phyloP scores from a whole-genome alignment of 2,329 filamentous ascomycete genomes.

The Davidsoniella australis region DNA sequence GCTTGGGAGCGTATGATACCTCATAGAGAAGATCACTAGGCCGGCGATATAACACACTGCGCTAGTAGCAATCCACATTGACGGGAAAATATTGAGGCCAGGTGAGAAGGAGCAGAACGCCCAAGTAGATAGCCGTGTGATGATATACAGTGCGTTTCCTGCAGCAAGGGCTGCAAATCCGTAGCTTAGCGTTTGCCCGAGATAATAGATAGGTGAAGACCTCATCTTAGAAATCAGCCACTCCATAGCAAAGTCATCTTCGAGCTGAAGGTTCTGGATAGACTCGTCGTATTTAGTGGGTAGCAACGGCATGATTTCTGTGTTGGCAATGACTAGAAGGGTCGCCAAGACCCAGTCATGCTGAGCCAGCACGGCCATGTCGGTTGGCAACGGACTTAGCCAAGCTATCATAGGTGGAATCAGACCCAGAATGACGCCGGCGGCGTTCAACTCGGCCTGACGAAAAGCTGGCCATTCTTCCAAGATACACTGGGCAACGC shows the following conservation, averaged over 20 bases:
- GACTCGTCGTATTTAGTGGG: neutral
- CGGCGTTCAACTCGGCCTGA: neutral
- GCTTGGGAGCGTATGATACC: neutral
- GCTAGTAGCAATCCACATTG: neutral
- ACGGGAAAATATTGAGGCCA: slow-evolving; percentile 1
- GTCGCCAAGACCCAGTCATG: neutral
- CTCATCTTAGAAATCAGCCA: neutral
- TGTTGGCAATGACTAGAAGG: slow-evolving; percentile 1
- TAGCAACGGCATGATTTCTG: neutral
- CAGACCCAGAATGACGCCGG: slow-evolving; percentile 3
- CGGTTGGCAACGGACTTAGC: neutral
- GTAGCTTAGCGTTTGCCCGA: neutral
- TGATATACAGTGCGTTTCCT: neutral
- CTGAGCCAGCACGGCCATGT: neutral
- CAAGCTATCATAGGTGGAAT: slow-evolving; percentile 2
- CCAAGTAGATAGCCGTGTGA: slow-evolving; percentile 1
- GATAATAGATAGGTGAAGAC: neutral
- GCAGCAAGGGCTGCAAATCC: neutral
- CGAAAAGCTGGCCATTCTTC: slow-evolving; percentile 2
- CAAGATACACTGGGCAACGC: neutral
- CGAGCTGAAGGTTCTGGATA: neutral
- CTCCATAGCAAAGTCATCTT: neutral
- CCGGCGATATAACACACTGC: neutral
- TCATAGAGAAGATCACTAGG: neutral
- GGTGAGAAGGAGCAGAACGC: slow-evolving; percentile 3